phyloP scores from a whole-genome alignment of 129 eudicot species.

The Gnaphalium uliginosum region DNA sequence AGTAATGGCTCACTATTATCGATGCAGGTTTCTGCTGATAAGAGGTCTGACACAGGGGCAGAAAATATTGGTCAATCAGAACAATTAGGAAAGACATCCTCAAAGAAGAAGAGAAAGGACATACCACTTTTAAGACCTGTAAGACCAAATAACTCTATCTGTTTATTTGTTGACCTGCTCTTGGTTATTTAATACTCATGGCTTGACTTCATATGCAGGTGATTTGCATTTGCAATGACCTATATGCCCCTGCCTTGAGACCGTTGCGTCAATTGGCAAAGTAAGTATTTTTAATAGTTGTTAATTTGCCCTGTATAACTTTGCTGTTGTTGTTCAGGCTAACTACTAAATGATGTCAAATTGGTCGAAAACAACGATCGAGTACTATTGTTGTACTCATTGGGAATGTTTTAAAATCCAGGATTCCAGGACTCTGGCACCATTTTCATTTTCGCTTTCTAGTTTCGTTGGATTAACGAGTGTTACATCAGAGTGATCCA shows the following conservation, averaged over 20 bases:
- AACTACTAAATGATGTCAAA: not conserved
- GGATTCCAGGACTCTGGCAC: not conserved
- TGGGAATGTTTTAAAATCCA: not conserved
- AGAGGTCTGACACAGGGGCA: constrained; percentile 51
- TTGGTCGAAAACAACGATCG: not conserved
- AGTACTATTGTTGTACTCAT: constrained; percentile 1
- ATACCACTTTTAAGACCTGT: constrained; percentile 81
- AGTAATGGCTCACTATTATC: constrained; percentile 10
- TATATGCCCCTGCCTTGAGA: constrained; percentile 95
- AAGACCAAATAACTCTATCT: constrained; percentile 31
- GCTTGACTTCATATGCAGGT: constrained; percentile 51
- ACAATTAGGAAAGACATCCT: constrained; percentile 44
- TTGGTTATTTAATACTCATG: constrained; percentile 18
- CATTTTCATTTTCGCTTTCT: not conserved
- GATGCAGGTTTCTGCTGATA: constrained; percentile 80
- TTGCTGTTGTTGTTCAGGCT: not conserved
- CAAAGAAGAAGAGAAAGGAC: constrained; percentile 58
- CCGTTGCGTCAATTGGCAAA: constrained; percentile 90
- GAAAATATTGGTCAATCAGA: constrained; percentile 47
- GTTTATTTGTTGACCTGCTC: constrained; percentile 10
- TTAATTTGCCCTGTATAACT: not conserved
- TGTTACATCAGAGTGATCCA: not conserved
- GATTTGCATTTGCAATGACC: constrained; percentile 93
- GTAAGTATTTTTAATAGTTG: constrained; percentile 45
- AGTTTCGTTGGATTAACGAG: constrained; percentile 6